These are phyloP conservation scores for Phytophthora palmivora DNA, from an alignment of 352 stramenopile species.

Conservation along the genomic window DNA sequence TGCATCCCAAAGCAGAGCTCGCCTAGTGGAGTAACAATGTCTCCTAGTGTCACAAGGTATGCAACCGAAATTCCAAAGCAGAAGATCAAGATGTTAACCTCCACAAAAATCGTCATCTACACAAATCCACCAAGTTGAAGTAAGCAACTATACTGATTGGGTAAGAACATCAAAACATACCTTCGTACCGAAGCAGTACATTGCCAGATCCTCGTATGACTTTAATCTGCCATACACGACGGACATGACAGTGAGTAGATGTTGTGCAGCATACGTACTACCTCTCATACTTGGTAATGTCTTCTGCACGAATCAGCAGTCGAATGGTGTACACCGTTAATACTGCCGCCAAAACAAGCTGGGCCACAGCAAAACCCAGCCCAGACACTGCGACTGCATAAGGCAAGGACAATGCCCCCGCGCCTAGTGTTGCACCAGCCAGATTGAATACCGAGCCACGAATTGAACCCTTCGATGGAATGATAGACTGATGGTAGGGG, in stretches of 20 bases:
- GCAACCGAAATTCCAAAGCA: conserved; percentile 88
- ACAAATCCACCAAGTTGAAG: conserved; percentile 2
- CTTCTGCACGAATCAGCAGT: conserved; percentile 76
- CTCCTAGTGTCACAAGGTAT: conserved; percentile 85
- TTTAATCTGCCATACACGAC: conserved; percentile 59
- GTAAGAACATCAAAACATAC: conserved; percentile 18
- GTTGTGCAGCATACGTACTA: neutral
- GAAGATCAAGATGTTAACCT: conserved; percentile 88
- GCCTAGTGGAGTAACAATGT: conserved; percentile 82
- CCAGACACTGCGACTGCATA: conserved; percentile 86
- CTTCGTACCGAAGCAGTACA: conserved; percentile 86
- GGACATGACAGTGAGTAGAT: too few relatives aligned
- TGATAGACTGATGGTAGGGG: conserved; percentile 79
- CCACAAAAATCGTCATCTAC: conserved; percentile 82
- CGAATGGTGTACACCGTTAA: conserved; percentile 88
- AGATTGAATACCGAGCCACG: conserved; percentile 88
- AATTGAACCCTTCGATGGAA: conserved; percentile 85
- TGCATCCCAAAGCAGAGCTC: conserved; percentile 72
- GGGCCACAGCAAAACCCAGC: conserved; percentile 73
- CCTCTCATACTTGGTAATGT: conserved; percentile 76
- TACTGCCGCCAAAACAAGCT: conserved; percentile 72
- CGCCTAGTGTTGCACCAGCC: conserved; percentile 79
- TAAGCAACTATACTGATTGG: conserved; percentile 1
- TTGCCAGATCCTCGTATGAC: conserved; percentile 86
- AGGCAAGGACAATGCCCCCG: conserved; percentile 77